Conservation (phyloP, 805 yeast genomes). For the Saccharomyces cerevisiae region DNA sequence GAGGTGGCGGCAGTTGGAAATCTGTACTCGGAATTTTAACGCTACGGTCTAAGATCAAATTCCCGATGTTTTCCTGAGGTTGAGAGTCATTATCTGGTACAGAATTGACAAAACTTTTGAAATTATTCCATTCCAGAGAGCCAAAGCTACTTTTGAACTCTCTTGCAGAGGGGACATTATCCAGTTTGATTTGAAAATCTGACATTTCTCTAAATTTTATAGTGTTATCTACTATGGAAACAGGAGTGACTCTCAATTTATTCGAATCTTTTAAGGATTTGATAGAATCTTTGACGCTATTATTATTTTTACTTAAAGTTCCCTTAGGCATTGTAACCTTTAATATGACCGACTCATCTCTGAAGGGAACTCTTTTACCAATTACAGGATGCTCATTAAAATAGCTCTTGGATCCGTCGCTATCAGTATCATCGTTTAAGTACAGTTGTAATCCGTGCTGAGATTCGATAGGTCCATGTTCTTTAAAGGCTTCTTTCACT, state of each 20-base stretch:
- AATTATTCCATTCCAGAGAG: slow-evolving; percentile 25
- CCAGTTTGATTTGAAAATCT: slow-evolving; percentile 72
- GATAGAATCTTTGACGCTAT: slow-evolving; percentile 38
- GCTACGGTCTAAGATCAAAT: slow-evolving; percentile 19
- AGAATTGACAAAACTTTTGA: slow-evolving; percentile 26
- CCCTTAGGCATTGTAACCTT: slow-evolving; percentile 55
- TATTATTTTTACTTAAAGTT: slow-evolving; percentile 35
- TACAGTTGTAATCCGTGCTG: slow-evolving; percentile 25
- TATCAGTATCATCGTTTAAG: slow-evolving; percentile 34
- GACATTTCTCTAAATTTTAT: slow-evolving; percentile 77
- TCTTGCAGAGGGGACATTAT: slow-evolving; percentile 43
- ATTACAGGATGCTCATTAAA: slow-evolving; percentile 54
- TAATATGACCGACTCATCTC: slow-evolving; percentile 49
- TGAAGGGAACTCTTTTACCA: slow-evolving; percentile 38
- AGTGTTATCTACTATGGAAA: slow-evolving; percentile 58
- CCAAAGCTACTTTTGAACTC: slow-evolving; percentile 26
- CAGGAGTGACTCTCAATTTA: slow-evolving; percentile 44
- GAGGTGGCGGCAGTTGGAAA: slow-evolving; percentile 67
- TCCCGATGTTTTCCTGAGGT: slow-evolving; percentile 32
- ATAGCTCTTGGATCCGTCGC: slow-evolving; percentile 29
- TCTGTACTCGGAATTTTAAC: slow-evolving; percentile 19
- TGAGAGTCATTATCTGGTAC: slow-evolving; percentile 32
- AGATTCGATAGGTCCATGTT: slow-evolving; percentile 18
- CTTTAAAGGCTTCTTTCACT: slow-evolving; percentile 28
- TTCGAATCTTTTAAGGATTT: slow-evolving; percentile 29